Evolutionary conservation across 805 yeast genomes (phyloP), one percentile per base, ranked within the genome.

Genomic region (Wickerhamiella vanderwaltii): DNA sequence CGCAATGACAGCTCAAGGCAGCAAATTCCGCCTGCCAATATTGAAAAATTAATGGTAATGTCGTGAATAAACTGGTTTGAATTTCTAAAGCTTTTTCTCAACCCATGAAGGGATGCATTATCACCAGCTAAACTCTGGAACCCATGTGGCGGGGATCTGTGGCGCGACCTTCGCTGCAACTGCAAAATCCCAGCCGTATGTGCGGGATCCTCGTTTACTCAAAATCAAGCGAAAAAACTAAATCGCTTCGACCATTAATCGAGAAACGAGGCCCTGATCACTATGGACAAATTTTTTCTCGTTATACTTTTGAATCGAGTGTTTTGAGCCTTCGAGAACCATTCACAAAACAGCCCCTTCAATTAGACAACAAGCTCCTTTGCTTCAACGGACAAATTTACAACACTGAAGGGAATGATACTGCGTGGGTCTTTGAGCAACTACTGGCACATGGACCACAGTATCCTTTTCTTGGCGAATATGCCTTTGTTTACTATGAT

Each of bases 331-430:
- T 91, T 31, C 66, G 98, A 44, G 69, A 71, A 16, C 97, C 97
- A 0, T 72, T 82, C 51, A 75, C 83, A 0, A 49, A 61, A 23
- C 99, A 91, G 58, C 95, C 97, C 0, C 48, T 75, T 3, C 48
- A 45, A 2, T 47, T 47, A 6, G 51, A 44, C 9, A 56, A 51
- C 3, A 51, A 61, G 35, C 52, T 70, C 0, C 54, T 93, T 6
- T 94, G 85, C 54, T 88, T 80, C 61, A 91, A 93, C 57, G 99
- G 98, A 0, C 96, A 91, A 52, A 60, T 91, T 9, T 91, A 91
- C 58, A 78, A 78, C 48, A 49, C 57, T 1, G 47, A 51, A 0
- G 60, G 65, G 0, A 82, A 82, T 55, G 96, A 87, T 58, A 76
- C 93, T 0, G 64, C 57, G 3, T 79, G 58, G 48, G 59, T 84